Percentiles rank a stretch among this genome's conserved stretches.
Conservation (phyloP, 2,329 filamentous ascomycete species). For the Ophiocordyceps camponoti-saundersi region DNA sequence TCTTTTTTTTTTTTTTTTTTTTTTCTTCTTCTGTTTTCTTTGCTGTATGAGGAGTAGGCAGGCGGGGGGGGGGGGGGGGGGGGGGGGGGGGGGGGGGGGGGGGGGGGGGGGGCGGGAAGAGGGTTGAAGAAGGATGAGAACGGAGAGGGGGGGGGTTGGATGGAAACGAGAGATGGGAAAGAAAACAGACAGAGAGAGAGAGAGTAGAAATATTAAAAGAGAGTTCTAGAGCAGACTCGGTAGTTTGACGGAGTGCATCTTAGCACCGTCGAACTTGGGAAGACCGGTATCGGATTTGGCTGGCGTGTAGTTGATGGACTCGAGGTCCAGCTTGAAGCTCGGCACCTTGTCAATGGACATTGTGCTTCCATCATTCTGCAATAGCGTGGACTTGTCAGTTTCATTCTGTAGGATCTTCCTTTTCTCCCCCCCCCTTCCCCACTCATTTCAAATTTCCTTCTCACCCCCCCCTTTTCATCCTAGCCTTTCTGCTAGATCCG, state of each 20-base stretch:
- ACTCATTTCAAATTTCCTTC: too few relatives aligned
- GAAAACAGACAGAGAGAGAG: neutral
- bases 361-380: conserved; percentile 14
- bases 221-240: neutral
- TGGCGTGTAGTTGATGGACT: conserved; percentile 13
- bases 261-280: conserved; percentile 9
- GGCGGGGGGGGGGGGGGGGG: too few relatives aligned
- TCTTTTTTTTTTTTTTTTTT: too few relatives aligned
- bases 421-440: too few relatives aligned
- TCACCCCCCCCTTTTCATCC: neutral
- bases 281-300: conserved; percentile 10
- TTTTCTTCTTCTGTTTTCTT: too few relatives aligned
- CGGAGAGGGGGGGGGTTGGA: neutral
- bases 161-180: neutral
- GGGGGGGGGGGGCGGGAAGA: too few relatives aligned
- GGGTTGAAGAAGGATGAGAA: too few relatives aligned
- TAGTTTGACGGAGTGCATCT: neutral
- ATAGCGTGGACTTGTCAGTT: neutral
- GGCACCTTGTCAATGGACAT: conserved; percentile 11
- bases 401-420: neutral
- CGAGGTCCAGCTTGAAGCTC: conserved; percentile 20
- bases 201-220: neutral
- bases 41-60: too few relatives aligned
- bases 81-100: too few relatives aligned
- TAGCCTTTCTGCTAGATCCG: neutral